Base-by-base conservation (phyloP, 2,329 filamentous ascomycete genomes). In the Neoscytalidium dimidiatum region DNA sequence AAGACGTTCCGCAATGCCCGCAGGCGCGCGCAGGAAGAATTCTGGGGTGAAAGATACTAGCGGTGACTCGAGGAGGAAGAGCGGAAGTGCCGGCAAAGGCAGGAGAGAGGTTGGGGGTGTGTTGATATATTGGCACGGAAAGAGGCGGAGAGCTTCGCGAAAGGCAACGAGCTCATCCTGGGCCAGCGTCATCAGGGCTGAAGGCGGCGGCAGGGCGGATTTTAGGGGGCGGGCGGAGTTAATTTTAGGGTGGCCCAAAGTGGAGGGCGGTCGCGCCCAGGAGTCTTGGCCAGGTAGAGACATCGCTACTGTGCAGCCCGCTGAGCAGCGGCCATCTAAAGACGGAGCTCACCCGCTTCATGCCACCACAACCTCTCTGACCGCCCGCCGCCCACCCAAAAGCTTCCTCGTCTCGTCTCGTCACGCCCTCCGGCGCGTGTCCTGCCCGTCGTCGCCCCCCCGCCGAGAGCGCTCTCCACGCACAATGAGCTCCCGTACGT, bases 401-500 rank as follows among this genome's bases (percentile, higher is more conserved):
- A 17, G 23, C 43, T 23, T 19, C 62, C 41, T 29, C 43, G 13
- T 38, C 28, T 14, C 28, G n/a, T 38, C n/a, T 31, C 31, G 58
- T 44, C 57, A 49, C 57, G 57, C 51, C 53, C 35, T 9, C 23
- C 35, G 53, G 56, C 56, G 56, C 56, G 56, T 52, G 46, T 60
- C 31, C 53, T 31, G 11, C 44, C 23, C 29, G 26, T 44, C 44
- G 7, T 8, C 29, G 19, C 26, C 41, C 51, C n/a, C 17, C 51
- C 28, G 38, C 44, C 29, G 33, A 31, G 79, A 82, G 82, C 82
- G 80, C 82, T 77, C 77, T 73, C 73, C 81, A 81, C 77, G 76
- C 78, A 72, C 72, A 69, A 87, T 87, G 84, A 82, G 82, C 78
- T 86, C 84, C 74, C 80, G 84, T 86, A 80, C 74, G 83, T 80